These are phyloP conservation scores for Botrytis deweyae DNA, from an alignment of 2,329 filamentous ascomycete species.

Conservation along the genomic window DNA sequence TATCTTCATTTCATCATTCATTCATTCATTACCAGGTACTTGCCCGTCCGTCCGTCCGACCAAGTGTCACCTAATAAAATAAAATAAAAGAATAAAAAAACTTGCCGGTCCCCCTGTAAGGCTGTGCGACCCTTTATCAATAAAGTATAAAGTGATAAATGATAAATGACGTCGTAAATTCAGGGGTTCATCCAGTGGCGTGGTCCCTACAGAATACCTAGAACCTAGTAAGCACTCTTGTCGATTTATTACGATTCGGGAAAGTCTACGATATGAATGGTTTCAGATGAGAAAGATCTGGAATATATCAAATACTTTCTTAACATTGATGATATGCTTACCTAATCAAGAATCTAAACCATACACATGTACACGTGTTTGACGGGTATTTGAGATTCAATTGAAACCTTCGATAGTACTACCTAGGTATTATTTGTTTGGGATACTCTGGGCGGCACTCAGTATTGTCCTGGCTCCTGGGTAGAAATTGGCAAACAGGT, in stretches of 20 bases:
- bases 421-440: too few relatives aligned
- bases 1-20: too few relatives aligned
- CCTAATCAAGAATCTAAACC: too few relatives aligned
- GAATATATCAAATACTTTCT: background rate
- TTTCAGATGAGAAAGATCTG: too few relatives aligned
- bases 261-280: background rate
- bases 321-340: too few relatives aligned
- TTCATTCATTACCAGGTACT: background rate
- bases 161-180: background rate
- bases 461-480: too few relatives aligned
- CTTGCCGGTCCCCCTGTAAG: background rate
- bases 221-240: background rate
- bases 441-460: too few relatives aligned
- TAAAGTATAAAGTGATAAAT: background rate
- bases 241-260: too few relatives aligned
- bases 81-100: background rate
- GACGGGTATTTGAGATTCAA: too few relatives aligned
- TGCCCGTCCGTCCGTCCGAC: background rate
- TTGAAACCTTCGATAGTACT: too few relatives aligned
- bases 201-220: background rate
- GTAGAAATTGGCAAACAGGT: too few relatives aligned
- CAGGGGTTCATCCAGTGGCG: background rate
- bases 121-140: background rate
- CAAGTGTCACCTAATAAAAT: background rate
- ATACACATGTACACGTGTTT: too few relatives aligned